Evolutionary conservation across 805 yeast species (phyloP), one percentile per base, ranked within the genome.

Genomic region (Candida tammaniensis): DNA sequence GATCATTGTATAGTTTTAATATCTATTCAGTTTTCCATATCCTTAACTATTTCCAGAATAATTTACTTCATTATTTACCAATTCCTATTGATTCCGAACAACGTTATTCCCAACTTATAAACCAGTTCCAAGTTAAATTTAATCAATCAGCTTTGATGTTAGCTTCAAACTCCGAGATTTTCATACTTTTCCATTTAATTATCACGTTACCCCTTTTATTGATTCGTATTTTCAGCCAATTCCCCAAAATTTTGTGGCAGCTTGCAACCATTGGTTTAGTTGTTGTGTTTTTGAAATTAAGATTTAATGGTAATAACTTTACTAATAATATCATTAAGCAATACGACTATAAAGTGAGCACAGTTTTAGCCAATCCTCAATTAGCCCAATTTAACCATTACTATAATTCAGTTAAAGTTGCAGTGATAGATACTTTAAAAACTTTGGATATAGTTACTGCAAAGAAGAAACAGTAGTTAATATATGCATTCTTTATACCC

Each of bases 311-410:
- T 8, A 63, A 55, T 37, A 51, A 48, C 39, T 60, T 54, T 42
- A 55, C 68, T 13, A 54, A 53, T 38, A 40, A 59, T 7, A 55
- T 80, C 7, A 55, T 79, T 28, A 57, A 59, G 10, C 70, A 70
- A 33, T 69, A 71, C 45, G 74, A 78, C 38, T 46, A 54, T 36
- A 62, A 57, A 41, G 49, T 70, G 13, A 70, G 63, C 38, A 42
- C 36, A 22, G 40, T 37, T 17, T 55, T 49, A 34, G 19, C 47
- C 19, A 39, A 38, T 26, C 44, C 54, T 4, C 47, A 35, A 25
- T 37, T 44, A 11, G 19, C 27, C 9, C 33, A 23, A 23, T 31
- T 38, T 12, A 4, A 11, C 3, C 28, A 8, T 11, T 31, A 38
- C 22, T 42, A 42, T 20, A 9, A 12, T 5, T 15, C 27, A 7